Base-by-base conservation (phyloP, 2,329 filamentous ascomycete species). In the Fusarium miscanthi region DNA sequence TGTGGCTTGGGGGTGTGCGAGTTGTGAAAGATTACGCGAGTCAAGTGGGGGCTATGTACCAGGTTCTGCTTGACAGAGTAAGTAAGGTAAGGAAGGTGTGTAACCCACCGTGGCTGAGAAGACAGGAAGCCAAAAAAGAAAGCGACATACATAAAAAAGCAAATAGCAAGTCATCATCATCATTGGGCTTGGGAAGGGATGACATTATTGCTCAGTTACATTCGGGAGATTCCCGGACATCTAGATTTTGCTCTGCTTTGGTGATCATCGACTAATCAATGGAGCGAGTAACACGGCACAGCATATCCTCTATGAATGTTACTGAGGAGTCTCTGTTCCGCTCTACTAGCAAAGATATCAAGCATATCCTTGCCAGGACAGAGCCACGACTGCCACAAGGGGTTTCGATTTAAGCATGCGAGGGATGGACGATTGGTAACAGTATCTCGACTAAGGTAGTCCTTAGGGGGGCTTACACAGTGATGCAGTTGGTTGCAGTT, bases 1-100 rank as follows among this genome's bases (percentile, higher is more conserved):
- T 35, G 69, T 70, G 69, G 69, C 69, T 72, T 66, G 52, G 12
- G 56, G 59, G 68, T 23, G 69, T 72, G 51, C 59, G 61, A 45
- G 38, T 40, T 42, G 11, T 21, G n/a, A 38, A 35, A 46, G 49
- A 52, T 27, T 48, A 51, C 53, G 63, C 48, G 56, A 67, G 56
- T 67, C 54, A 53, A 66, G 66, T 59, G 59, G 48, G 51, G 66
- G 31, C 13, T 23, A 23, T 25, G 38, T 38, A 37, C 38, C 33
- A 19, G 23, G 23, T 19, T 43, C 25, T 30, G n/a, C 35, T 25
- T 38, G 33, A 43, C 35, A 38, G n/a, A 10, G 38, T 19, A 30
- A 30, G 21, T 13, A 33, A 33, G 31, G 31, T 19, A 12, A 21
- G 41, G 13, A 17, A 19, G 37, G 31, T 19, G 30, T 49, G 23